These are phyloP conservation scores for Hanseniaspora thailandica DNA, from an alignment of 805 yeast genomes.

Conservation along the genomic window DNA sequence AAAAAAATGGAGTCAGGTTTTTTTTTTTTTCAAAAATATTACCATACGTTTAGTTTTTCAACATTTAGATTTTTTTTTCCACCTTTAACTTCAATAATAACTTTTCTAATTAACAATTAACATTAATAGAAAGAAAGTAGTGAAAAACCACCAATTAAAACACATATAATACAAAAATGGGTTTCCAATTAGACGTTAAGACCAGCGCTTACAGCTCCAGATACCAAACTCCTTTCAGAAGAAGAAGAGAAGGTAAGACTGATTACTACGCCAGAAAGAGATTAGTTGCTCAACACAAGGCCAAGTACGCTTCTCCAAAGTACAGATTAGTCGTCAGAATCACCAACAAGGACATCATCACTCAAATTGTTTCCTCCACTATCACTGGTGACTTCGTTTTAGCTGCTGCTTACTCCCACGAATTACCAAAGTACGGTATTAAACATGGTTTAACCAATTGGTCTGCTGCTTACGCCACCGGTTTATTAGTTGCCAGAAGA, in stretches of 20 bases:
- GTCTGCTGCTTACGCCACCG: constrained; percentile 99
- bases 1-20: background rate
- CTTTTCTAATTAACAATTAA: no score
- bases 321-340: constrained; percentile 99
- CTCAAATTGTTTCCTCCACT: constrained; percentile 93
- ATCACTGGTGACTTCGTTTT: constrained; percentile 93
- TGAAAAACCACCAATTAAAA: constrained; percentile 7
- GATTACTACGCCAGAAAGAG: constrained; percentile 99
- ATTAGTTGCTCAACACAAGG: constrained; percentile 98
- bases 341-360: constrained; percentile 99
- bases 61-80: background rate
- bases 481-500: constrained; percentile 98
- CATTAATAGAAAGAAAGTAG: background rate
- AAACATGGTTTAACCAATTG: constrained; percentile 98
- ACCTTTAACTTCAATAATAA: no score
- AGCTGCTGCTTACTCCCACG: constrained; percentile 97
- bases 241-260: constrained; percentile 99
- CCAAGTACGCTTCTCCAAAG: constrained; percentile 98
- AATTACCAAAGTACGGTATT: constrained; percentile 95
- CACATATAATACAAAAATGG: constrained; percentile 36
- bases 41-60: background rate
- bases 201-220: constrained; percentile 95
- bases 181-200: constrained; percentile 56
- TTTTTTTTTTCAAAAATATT: background rate
- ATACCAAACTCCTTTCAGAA: constrained; percentile 99